Evolutionary conservation across 352 stramenopile genomes (phyloP), one percentile per base, ranked within the genome.

Genomic region (Plasmopara halstedii): DNA sequence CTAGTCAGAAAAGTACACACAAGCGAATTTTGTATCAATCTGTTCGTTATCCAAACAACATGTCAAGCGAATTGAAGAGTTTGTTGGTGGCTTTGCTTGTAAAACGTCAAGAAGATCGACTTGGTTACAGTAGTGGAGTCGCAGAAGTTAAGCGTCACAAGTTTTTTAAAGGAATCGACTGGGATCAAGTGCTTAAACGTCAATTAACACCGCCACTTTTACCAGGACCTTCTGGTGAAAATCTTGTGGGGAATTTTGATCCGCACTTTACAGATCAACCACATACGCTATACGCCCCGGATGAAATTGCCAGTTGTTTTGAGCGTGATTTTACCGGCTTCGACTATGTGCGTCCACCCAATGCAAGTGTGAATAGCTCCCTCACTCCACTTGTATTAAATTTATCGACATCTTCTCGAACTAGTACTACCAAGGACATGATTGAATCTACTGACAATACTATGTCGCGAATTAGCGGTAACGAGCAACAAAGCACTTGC

Each of bases 1-100:
- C 83, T 20, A 92, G 79, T 40, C 74, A 91, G 39, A 88, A 91
- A 58, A 82, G 69, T 38, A 95, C 90, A 32, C 91, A 94, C 57
- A 73, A 95, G 37, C 75, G 83, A n/a, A 96, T 97, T 38, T 59
- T 95, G 49, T 89, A 88, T 49, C 76, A 90, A 49, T 62, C 68
- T 11, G 81, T 97, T 42, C 73, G 68, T 13, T 96, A 94, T 53
- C 84, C 86, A 26, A 83, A 82, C 45, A 75, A 80, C 53, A 86
- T 93, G 47, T 86, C 80, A 20, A 61, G 73, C 13, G 70, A 89
- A 21, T 82, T 91, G 13, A 84, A 87, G 58, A 70, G 54, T 46
- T 46, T 95, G 49, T 46, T 93, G 32, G 55, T 77, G 9, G 65
- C 65, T 10, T 47, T 93, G 38, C 63, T 93, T 3, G 67, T 91